phyloP scores from a whole-genome alignment of 2,329 filamentous ascomycete genomes.

The Byssoonygena ceratinophila region DNA sequence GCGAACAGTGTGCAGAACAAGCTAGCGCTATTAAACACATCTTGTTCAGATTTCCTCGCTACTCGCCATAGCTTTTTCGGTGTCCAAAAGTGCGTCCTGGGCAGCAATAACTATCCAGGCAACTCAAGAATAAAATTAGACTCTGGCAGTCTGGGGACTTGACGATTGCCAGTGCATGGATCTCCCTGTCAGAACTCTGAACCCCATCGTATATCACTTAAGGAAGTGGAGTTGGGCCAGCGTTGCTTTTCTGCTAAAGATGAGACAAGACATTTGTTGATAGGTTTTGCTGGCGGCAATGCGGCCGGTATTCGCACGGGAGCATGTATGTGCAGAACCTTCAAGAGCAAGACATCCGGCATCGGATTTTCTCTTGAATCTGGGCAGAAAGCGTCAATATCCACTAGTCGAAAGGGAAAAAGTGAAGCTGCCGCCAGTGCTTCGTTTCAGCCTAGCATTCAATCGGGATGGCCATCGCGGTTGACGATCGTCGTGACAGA shows the following conservation, averaged over 20 bases:
- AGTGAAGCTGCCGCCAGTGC: not conserved
- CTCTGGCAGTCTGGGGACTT: not conserved
- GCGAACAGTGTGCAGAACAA: too few species aligned
- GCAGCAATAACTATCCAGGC: too few species aligned
- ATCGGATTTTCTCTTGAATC: not conserved
- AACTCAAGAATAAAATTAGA: too few species aligned
- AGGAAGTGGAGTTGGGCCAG: not conserved
- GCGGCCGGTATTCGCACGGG: not conserved
- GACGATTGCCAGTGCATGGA: not conserved
- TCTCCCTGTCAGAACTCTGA: not conserved
- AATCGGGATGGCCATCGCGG: not conserved
- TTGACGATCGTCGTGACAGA: not conserved
- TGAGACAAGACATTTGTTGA: not conserved
- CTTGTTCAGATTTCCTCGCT: not conserved
- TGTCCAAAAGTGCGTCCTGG: too few species aligned
- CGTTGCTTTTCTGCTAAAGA: not conserved
- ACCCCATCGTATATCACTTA: not conserved
- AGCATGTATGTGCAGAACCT: too few species aligned
- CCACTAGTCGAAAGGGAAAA: not conserved
- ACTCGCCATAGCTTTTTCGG: not conserved
- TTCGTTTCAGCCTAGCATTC: slow-evolving; percentile 5
- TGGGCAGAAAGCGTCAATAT: not conserved
- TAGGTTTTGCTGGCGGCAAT: not conserved
- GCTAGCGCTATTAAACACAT: too few species aligned
- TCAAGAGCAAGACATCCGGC: not conserved